Evolutionary conservation across 2,329 filamentous ascomycete species (phyloP), one percentile per base, ranked within the genome.

Genomic region (Fusarium tricinctum): DNA sequence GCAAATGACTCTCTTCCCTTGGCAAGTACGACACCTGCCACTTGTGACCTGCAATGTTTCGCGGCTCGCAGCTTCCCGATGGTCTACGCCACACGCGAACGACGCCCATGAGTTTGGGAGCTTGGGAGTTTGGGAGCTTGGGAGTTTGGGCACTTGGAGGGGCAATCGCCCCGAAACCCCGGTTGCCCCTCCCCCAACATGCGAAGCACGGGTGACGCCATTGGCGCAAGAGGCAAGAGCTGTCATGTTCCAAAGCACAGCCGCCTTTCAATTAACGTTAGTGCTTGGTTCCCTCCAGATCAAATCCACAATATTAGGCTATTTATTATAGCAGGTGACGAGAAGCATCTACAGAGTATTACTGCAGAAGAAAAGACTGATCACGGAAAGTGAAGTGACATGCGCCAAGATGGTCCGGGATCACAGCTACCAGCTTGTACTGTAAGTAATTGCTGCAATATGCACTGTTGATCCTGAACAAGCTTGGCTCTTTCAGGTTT

Each of bases 11-110:
- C 47, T 30, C 33, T 50, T 53, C 64, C 55, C 66, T 64, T 68
- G 66, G 60, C 65, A 56, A 50, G 46, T 40, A 22, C 28, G 35
- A 32, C 59, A 62, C 55, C 51, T 69, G 44, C 51, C 51, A 66
- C 61, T 65, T 66, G 60, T 63, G 66, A 68, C 66, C 56, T 66
- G 30, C 40, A 47, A 38, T 53, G 66, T 61, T 66, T 61, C 66
- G 57, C 47, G 32, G 40, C 22, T 60, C 40, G 44, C 44, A 33
- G 44, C 49, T 59, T 63, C 30, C 32, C 50, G 33, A 23, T 26
- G 38, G 51, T 65, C 35, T 28, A 58, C 51, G 66, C 66, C 66
- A 69, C 66, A 52, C 43, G 28, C 42, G 32, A 44, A 53, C 50
- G 49, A 53, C n/a, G 42, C 44, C 39, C 23, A 50, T 23, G 23